Evolutionary conservation across 2,329 filamentous ascomycete species (phyloP).

Genomic region (Colletotrichum sp.): DNA sequence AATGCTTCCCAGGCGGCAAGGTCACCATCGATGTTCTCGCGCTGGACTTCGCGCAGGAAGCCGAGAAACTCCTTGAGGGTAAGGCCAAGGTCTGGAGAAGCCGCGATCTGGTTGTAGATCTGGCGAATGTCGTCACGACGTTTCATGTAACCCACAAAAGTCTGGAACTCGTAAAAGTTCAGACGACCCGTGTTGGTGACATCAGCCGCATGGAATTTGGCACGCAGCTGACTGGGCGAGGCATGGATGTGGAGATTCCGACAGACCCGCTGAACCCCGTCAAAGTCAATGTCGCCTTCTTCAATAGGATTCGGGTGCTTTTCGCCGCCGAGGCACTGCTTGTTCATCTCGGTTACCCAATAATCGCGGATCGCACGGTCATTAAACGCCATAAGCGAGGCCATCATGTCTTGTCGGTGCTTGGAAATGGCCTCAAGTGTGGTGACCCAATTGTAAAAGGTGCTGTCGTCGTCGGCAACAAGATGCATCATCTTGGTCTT

Average conservation of each 20-base stretch:
- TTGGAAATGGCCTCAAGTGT: conserved; percentile 85
- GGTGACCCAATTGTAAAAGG: conserved; percentile 80
- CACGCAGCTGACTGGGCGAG: conserved; percentile 73
- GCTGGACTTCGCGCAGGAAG: conserved; percentile 78
- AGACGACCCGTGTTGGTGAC: conserved; percentile 68
- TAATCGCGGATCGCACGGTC: conserved; percentile 82
- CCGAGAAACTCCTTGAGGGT: conserved; percentile 74
- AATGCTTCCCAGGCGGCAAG: conserved; percentile 70
- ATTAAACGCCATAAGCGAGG: conserved; percentile 84
- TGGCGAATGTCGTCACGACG: conserved; percentile 80
- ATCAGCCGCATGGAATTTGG: conserved; percentile 78
- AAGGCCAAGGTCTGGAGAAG: conserved; percentile 67
- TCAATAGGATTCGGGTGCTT: conserved; percentile 53
- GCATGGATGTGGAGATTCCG: conserved; percentile 92
- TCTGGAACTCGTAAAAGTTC: conserved; percentile 80
- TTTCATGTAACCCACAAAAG: conserved; percentile 84
- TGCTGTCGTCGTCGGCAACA: conserved; percentile 75
- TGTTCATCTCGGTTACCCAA: conserved; percentile 85
- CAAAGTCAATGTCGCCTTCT: conserved; percentile 77
- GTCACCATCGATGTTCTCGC: conserved; percentile 75
- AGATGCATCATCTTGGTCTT: conserved; percentile 90
- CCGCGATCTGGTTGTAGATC: conserved; percentile 70
- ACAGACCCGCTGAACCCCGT: conserved; percentile 82
- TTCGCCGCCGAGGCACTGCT: conserved; percentile 58
- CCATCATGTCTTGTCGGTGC: conserved; percentile 89